These are phyloP conservation scores for Apiotrichum veenhuisii DNA, from an alignment of 1,284 basidiomycete species.

Conservation along the genomic window DNA sequence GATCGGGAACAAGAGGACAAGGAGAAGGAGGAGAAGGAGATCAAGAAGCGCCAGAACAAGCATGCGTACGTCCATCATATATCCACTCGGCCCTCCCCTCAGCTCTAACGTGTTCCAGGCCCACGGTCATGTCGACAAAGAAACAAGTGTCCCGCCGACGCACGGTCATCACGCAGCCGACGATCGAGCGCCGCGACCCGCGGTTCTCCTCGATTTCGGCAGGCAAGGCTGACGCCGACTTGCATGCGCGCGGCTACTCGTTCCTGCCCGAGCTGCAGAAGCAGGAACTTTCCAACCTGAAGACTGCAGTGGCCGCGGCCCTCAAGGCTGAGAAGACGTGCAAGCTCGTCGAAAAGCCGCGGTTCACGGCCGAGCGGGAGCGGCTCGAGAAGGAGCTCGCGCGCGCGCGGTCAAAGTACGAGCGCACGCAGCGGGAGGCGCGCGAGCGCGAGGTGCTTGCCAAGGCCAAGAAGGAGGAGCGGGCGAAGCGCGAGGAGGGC, in stretches of 20 bases:
- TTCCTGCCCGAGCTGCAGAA: slow-evolving; percentile 71
- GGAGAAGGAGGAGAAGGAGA: slow-evolving; percentile 41
- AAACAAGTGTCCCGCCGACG: slow-evolving; percentile 75
- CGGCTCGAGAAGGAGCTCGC: slow-evolving; percentile 75
- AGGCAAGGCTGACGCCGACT: slow-evolving; percentile 65
- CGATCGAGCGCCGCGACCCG: slow-evolving; percentile 75
- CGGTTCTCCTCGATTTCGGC: slow-evolving; percentile 71
- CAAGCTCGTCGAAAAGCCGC: slow-evolving; percentile 61
- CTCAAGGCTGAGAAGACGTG: slow-evolving; percentile 64
- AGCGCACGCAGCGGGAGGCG: slow-evolving; percentile 66
- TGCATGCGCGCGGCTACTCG: slow-evolving; percentile 70
- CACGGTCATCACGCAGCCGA: slow-evolving; percentile 67
- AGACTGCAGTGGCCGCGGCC: slow-evolving; percentile 64
- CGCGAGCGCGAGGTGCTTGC: slow-evolving; percentile 65
- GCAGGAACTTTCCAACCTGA: slow-evolving; percentile 65
- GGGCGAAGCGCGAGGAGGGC: slow-evolving; percentile 66
- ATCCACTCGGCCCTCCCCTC: background rate
- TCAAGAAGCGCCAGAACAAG: slow-evolving; percentile 69
- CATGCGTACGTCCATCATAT: slow-evolving; percentile 71
- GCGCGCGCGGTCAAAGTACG: slow-evolving; percentile 70
- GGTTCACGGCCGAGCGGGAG: slow-evolving; percentile 67
- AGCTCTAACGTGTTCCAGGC: slow-evolving; percentile 54
- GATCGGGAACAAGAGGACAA: slow-evolving; percentile 34
- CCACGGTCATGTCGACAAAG: slow-evolving; percentile 79
- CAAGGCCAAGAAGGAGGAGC: slow-evolving; percentile 64